phyloP scores from a whole-genome alignment of 805 yeast species.

The Starmera amethionina region DNA sequence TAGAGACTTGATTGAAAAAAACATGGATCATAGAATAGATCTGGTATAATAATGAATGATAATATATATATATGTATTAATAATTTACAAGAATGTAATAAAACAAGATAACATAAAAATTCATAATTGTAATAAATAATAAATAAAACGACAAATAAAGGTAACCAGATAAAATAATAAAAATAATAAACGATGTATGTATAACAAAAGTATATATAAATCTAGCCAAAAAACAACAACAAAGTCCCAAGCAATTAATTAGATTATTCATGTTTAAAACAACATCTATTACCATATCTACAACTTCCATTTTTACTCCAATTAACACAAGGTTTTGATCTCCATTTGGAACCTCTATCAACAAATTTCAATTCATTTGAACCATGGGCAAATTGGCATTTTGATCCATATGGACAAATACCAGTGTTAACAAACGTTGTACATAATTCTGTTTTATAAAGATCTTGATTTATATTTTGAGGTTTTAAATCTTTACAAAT shows the following conservation, averaged over 20 bases:
- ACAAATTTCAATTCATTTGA: slow-evolving; percentile 61
- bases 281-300: slow-evolving; percentile 84
- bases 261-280: slow-evolving; percentile 61
- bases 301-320: slow-evolving; percentile 79
- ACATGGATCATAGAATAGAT: too few species aligned
- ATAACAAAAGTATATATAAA: too few species aligned
- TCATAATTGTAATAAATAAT: too few species aligned
- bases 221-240: too few species aligned
- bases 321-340: slow-evolving; percentile 85
- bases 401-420: slow-evolving; percentile 76
- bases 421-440: slow-evolving; percentile 64
- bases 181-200: too few species aligned
- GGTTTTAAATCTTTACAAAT: slow-evolving; percentile 1
- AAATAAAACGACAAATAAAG: too few species aligned
- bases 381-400: slow-evolving; percentile 95
- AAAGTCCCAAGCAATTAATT: too few species aligned
- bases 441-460: slow-evolving; percentile 88
- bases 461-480: slow-evolving; percentile 40
- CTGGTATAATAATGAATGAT: too few species aligned
- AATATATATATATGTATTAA: too few species aligned
- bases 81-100: too few species aligned
- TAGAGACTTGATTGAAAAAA: background rate
- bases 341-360: slow-evolving; percentile 73
- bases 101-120: too few species aligned
- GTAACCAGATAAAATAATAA: too few species aligned